Evolutionary conservation across 805 yeast species (phyloP).

Genomic region (Kluyveromyces nonfermentans): DNA sequence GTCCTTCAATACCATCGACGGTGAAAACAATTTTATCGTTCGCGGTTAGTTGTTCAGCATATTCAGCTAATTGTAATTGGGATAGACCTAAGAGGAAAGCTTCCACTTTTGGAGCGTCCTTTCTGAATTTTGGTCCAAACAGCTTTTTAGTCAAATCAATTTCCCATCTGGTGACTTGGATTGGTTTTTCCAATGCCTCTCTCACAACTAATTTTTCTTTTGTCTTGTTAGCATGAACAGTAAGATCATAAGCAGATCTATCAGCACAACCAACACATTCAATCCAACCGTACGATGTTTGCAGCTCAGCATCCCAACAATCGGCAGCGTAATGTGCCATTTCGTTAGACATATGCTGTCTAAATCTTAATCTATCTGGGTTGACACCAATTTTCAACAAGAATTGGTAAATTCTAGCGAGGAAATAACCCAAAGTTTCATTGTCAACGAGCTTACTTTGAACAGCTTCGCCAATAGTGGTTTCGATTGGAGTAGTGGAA

Average conservation of each 20-base stretch:
- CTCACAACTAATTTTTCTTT: conserved; percentile 93
- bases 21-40: conserved; percentile 56
- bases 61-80: conserved; percentile 75
- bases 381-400: conserved; percentile 87
- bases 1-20: conserved; percentile 56
- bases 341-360: conserved; percentile 97
- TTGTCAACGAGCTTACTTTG: conserved; percentile 81
- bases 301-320: conserved; percentile 99
- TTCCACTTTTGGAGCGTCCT: conserved; percentile 90
- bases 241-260: conserved; percentile 94
- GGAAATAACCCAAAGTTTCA: conserved; percentile 92
- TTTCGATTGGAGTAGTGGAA: conserved; percentile 51
- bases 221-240: conserved; percentile 91
- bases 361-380: conserved; percentile 73
- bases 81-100: conserved; percentile 64
- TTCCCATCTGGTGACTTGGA: conserved; percentile 73
- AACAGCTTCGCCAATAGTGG: conserved; percentile 88
- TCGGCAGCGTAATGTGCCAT: conserved; percentile 99
- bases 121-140: conserved; percentile 96
- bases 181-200: conserved; percentile 77
- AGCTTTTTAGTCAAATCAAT: conserved; percentile 86
- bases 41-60: conserved; percentile 54
- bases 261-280: conserved; percentile 99
- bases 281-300: conserved; percentile 96
- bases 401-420: conserved; percentile 86